These are phyloP conservation scores for Beta lomatogona DNA, from an alignment of 179 eudicot species.

Conservation along the genomic window DNA sequence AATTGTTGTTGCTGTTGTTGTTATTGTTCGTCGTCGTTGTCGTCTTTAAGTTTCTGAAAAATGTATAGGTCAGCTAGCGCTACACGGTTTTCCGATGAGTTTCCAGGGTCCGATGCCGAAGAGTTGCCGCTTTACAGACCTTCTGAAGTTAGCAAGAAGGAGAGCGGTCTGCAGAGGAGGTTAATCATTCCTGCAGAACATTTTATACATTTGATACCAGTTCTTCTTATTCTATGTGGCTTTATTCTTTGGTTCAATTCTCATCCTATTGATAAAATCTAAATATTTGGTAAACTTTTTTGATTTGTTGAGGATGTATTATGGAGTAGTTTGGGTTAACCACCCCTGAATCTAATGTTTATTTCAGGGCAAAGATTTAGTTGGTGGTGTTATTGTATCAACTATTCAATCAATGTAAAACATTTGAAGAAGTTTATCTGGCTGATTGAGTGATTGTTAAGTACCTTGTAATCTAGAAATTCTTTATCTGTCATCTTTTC, in stretches of 20 bases:
- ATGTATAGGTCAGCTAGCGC: constrained; percentile 57
- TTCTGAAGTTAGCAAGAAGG: constrained; percentile 48
- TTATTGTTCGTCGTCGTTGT: neutral
- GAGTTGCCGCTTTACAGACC: constrained; percentile 35
- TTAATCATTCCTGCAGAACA: constrained; percentile 32
- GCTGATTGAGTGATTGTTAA: neutral
- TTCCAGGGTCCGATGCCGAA: constrained; percentile 6
- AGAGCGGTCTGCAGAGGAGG: constrained; percentile 25
- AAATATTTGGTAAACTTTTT: neutral
- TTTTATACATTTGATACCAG: constrained; percentile 57
- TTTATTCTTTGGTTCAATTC: constrained; percentile 60
- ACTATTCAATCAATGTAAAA: too few relatives aligned
- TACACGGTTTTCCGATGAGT: constrained; percentile 51
- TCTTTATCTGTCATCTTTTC: neutral
- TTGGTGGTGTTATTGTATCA: too few relatives aligned
- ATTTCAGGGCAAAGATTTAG: too few relatives aligned
- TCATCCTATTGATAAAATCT: constrained; percentile 35
- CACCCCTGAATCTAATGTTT: constrained; percentile 5
- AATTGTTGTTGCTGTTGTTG: neutral
- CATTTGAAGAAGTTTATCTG: neutral
- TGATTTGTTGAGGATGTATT: neutral
- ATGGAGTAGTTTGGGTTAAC: neutral
- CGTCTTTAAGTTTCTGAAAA: neutral
- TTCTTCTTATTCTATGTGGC: constrained; percentile 51
- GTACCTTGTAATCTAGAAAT: neutral